Conservation (phyloP, 306 rosid species). For the Begonia loranthoides region DNA sequence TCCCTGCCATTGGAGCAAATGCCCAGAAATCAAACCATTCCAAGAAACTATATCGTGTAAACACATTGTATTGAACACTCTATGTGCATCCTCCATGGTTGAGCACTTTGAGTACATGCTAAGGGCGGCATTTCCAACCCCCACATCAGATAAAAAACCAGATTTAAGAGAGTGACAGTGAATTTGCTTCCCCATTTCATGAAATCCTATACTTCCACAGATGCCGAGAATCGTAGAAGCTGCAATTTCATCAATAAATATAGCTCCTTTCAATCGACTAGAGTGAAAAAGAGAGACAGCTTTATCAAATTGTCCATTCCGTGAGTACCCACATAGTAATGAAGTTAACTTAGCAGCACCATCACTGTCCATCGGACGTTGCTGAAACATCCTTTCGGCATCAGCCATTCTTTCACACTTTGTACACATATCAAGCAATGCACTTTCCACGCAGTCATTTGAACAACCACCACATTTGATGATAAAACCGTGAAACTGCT, state of each 20-base stretch:
- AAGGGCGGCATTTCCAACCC: slow-evolving; percentile 58
- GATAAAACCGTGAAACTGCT: slow-evolving; percentile 63
- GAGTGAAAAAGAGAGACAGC: slow-evolving; percentile 48
- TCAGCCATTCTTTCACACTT: slow-evolving; percentile 60
- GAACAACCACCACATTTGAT: slow-evolving; percentile 53
- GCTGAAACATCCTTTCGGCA: slow-evolving; percentile 44
- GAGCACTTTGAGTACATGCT: slow-evolving; percentile 85
- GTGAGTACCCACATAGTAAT: slow-evolving; percentile 63
- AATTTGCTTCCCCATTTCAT: slow-evolving; percentile 73
- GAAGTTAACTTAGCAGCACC: slow-evolving; percentile 49
- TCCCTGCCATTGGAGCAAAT: slow-evolving; percentile 59
- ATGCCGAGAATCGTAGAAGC: slow-evolving; percentile 45
- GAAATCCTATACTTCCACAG: slow-evolving; percentile 59
- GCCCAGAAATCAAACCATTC: slow-evolving; percentile 67
- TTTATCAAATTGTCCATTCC: slow-evolving; percentile 40
- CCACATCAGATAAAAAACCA: slow-evolving; percentile 40
- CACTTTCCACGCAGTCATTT: slow-evolving; percentile 45
- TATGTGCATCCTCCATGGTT: slow-evolving; percentile 52
- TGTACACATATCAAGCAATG: slow-evolving; percentile 72
- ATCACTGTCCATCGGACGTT: slow-evolving; percentile 37
- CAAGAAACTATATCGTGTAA: slow-evolving; percentile 52
- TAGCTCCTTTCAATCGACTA: slow-evolving; percentile 38
- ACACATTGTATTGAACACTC: slow-evolving; percentile 35
- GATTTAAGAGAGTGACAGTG: slow-evolving; percentile 50
- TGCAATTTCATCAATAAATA: slow-evolving; percentile 57